Conservation (phyloP, 495 filamentous ascomycete species). For the Podospora pseudopauciseta region DNA sequence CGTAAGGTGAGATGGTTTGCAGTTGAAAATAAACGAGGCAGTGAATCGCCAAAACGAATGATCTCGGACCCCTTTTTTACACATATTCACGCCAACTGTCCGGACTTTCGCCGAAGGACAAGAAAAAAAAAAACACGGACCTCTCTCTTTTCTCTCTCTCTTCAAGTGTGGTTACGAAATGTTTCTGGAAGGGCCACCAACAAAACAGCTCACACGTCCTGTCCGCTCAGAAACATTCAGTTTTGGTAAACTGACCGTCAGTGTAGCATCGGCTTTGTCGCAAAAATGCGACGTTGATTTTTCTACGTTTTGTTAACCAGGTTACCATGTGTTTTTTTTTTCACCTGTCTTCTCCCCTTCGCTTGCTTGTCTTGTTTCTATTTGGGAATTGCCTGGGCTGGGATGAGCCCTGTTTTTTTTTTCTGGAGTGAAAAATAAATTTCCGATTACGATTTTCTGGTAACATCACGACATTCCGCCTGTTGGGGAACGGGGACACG, state of each 20-base stretch:
- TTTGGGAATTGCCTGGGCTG: background rate
- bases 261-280: background rate
- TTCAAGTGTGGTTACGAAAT: background rate
- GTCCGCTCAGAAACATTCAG: background rate
- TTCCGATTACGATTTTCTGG: background rate
- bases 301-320: background rate
- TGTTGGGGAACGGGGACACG: background rate
- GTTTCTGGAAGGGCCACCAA: background rate
- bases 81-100: background rate
- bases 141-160: no score
- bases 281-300: background rate
- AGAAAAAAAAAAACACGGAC: background rate
- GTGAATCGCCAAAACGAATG: background rate
- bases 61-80: background rate
- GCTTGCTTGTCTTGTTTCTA: background rate
- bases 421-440: background rate
- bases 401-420: background rate
- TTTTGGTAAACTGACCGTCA: background rate
- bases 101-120: background rate
- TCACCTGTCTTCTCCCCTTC: no score
- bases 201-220: background rate
- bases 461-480: background rate
- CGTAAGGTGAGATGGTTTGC: background rate
- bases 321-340: background rate
- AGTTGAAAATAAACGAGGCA: background rate